Evolutionary conservation across 2,329 filamentous ascomycete genomes (phyloP), one percentile per base, ranked within the genome.

Genomic region (Pseudopithomyces chartarum): DNA sequence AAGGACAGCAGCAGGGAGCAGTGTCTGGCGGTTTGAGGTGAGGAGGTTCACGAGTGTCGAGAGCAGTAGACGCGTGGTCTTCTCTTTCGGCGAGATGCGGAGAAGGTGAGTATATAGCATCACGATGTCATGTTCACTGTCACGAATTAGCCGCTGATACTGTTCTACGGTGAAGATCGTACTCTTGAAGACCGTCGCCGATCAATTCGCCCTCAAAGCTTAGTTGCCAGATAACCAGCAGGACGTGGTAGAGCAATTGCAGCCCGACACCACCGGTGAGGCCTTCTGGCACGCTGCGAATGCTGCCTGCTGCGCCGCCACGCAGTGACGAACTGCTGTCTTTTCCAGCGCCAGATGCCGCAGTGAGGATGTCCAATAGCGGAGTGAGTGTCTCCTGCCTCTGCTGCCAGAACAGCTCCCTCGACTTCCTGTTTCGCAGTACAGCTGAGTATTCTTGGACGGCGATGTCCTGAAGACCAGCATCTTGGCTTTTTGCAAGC

Each of bases 141-240:
- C 19, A 13, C 19, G 6, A n/a, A 56, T 67, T 61, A 73, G 67
- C 22, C 38, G 47, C 7, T 3, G 38, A 23, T 49, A 10, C 19
- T 29, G 5, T 10, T 19, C 12, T 6, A 3, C 17, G 32, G 22
- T 17, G 2, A n/a, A n/a, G 10, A 36, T 58, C 89, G 69, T 83
- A 95, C 91, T 92, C 87, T 77, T 98, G 91, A 56, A 99, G 82
- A 40, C 94, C 92, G 57, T 89, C 88, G 12, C 92, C 91, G 47
- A 90, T 82, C 12, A 86, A 75, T 56, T 81, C 76, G 29, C 83
- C 86, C 74, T 98, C 95, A 65, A 99, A 99, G 72, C 92, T 97
- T 65, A 99, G 82, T 80, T 98, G 93, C 95, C 95, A 99, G 56
- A 99, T 81, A 12, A 96, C 93, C 49, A 99, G 83, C 20, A 99